phyloP scores from a whole-genome alignment of 192 early-diverging fungal genomes.

The Linnemannia zychae region DNA sequence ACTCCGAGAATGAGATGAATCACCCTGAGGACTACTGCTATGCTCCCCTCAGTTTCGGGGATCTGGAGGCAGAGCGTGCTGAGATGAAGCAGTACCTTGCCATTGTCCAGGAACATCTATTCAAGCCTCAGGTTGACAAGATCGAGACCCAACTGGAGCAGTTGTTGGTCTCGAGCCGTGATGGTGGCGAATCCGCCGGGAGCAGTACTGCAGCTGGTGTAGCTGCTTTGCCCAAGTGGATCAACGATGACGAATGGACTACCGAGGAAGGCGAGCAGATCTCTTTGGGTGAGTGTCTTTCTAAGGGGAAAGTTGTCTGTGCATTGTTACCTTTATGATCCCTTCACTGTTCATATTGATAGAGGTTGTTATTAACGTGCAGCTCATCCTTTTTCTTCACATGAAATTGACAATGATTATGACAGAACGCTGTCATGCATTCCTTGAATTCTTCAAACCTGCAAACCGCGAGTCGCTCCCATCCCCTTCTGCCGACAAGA shows the following conservation, averaged over 20 bases:
- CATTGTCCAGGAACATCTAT: constrained; percentile 59
- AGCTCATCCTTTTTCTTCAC: not conserved
- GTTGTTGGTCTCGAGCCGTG: constrained; percentile 17
- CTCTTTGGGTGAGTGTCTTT: constrained; percentile 24
- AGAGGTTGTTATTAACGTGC: not conserved
- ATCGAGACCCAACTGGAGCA: constrained; percentile 35
- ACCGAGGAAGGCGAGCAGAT: not conserved
- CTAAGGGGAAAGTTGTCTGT: not conserved
- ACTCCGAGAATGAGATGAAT: constrained; percentile 35
- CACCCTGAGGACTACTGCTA: constrained; percentile 65
- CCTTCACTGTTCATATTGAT: not conserved
- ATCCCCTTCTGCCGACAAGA: constrained; percentile 45
- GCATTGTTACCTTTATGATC: not conserved
- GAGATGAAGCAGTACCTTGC: constrained; percentile 63
- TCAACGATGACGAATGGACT: constrained; percentile 20
- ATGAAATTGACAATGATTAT: not conserved
- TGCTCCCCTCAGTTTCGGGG: constrained; percentile 56
- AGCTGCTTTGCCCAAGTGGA: constrained; percentile 48
- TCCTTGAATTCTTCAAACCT: constrained; percentile 59
- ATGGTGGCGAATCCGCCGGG: not conserved
- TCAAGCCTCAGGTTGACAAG: constrained; percentile 60
- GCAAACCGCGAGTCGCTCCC: constrained; percentile 30
- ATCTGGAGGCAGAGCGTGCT: constrained; percentile 58
- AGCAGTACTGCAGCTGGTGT: not conserved
- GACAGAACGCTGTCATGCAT: constrained; percentile 64